Percentiles rank a stretch among this genome's conserved stretches.
These are phyloP conservation scores for Tulasnella sp. DNA, from an alignment of 768 basidiomycete genomes.

Conservation along the genomic window DNA sequence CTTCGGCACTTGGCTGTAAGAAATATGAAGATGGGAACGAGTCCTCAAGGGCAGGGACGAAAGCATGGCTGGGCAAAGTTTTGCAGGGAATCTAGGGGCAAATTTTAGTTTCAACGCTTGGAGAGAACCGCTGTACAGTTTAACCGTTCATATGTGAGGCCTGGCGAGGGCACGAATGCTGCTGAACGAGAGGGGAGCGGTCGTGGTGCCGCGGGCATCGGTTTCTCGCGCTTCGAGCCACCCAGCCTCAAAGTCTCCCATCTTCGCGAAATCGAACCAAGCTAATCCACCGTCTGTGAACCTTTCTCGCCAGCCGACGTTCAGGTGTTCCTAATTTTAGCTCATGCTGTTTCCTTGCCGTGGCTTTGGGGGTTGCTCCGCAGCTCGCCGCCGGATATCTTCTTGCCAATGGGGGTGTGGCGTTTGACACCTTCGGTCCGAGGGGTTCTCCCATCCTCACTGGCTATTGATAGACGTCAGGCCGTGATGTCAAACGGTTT, in stretches of 20 bases:
- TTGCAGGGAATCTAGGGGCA: background rate
- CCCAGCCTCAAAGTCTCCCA: background rate
- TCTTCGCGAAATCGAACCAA: background rate
- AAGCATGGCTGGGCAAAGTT: no score
- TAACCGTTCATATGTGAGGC: background rate
- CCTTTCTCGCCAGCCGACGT: background rate
- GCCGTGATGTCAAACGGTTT: background rate
- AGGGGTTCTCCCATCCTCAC: background rate
- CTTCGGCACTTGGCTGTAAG: background rate
- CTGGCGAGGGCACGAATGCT: no score
- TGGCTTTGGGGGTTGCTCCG: background rate
- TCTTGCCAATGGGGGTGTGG: background rate
- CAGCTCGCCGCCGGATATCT: background rate
- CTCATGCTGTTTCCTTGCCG: background rate
- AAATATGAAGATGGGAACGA: background rate
- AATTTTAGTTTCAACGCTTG: background rate
- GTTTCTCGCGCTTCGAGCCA: background rate
- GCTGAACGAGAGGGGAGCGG: no score
- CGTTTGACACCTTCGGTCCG: background rate
- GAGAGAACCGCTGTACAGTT: background rate
- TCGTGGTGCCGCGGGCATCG: no score
- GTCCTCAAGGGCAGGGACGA: background rate
- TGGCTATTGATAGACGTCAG: background rate
- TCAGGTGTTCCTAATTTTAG: background rate
- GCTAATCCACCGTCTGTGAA: background rate